Evolutionary conservation across 2,329 filamentous ascomycete species (phyloP), one percentile per base, ranked within the genome.

Genomic region (Lachnellula occidentalis): DNA sequence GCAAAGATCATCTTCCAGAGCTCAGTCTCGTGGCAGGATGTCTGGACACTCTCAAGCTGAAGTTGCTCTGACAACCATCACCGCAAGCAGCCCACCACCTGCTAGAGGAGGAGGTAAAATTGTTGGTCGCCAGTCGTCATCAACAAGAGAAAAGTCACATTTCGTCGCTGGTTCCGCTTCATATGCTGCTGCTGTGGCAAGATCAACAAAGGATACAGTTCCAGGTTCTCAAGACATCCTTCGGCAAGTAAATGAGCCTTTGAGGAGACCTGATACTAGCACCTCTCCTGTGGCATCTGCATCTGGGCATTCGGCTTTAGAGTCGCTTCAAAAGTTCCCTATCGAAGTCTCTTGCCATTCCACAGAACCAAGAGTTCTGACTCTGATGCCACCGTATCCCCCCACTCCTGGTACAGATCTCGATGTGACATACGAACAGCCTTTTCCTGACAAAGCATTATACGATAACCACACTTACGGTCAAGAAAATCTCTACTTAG

Each of bases 51-150:
- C 62, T 64, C n/a, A 69, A 70, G 78, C 77, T 0, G 73, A 76
- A 58, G 59, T 73, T 22, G 69, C 70, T 17, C 65, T 80, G 6
- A 71, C 70, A 45, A 70, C 72, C 45, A 74, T 80, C 56, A 73
- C 69, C 3, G 69, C 67, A 54, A 66, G 58, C 1, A 70, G 73
- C 14, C 71, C 72, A 8, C 66, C 70, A 0, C 63, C 68, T 14
- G 57, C 64, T 22, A 57, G 64, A 56, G 64, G 66, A 12, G 59
- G 65, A 11, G 64, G 67, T 8, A 53, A 58, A 47, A 62, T 71
- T 7, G 64, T 65, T 34, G 66, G 68, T 47, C 48, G 59, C 11
- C 45, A 62, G 31, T 31, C 59, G 0, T 60, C 58, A 22, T 58
- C 58, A 11, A 47, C 55, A n/a, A 49, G 50, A 36, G 39, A 63